These are phyloP conservation scores for Daldinia bambusicola DNA, from an alignment of 495 filamentous ascomycete species.

Conservation along the genomic window DNA sequence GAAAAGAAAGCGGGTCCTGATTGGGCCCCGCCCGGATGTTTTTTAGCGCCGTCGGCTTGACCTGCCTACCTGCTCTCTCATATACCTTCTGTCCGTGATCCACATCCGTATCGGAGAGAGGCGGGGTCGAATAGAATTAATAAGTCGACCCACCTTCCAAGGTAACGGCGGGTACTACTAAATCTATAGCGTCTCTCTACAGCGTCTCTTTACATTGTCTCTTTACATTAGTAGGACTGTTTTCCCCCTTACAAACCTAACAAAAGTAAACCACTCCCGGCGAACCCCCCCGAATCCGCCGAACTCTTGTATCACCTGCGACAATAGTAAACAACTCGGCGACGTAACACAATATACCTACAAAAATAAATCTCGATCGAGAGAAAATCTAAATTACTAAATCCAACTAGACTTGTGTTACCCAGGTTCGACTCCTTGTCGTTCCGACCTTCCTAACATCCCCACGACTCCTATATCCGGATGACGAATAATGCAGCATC, in stretches of 20 bases:
- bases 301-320: background rate
- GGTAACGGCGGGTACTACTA: constrained; percentile 4
- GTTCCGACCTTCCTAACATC: constrained; percentile 15
- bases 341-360: too few relatives aligned
- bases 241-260: background rate
- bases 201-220: background rate
- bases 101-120: constrained; percentile 10
- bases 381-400: background rate
- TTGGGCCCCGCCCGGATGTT: constrained; percentile 3
- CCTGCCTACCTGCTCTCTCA: background rate
- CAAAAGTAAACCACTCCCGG: background rate
- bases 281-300: background rate
- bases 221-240: background rate
- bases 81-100: constrained; percentile 1
- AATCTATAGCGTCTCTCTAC: constrained; percentile 7
- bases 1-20: background rate
- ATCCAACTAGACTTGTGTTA: background rate
- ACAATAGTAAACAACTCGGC: background rate
- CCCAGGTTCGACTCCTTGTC: background rate
- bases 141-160: background rate
- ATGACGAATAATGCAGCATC: background rate
- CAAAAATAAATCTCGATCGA: background rate
- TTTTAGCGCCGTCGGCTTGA: constrained; percentile 6
- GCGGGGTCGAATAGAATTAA: background rate
- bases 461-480: background rate